A percentile compares a stretch with the other conserved stretches of the same genome.
Evolutionary conservation across 116 monocot genomes (phyloP).

Genomic region (Trichopus zeylanicus): DNA sequence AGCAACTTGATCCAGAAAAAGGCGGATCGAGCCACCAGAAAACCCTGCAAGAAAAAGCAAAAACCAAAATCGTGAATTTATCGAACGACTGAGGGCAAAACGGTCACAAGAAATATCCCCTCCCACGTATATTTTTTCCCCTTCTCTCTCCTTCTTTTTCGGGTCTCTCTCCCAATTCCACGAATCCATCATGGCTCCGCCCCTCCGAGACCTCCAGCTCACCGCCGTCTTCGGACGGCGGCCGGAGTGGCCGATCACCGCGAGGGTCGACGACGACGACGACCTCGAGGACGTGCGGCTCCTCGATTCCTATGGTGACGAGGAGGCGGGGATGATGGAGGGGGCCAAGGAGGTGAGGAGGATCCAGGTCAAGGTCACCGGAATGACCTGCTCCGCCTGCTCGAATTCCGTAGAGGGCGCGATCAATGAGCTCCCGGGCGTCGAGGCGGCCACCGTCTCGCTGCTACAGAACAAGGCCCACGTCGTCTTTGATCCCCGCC

Average conservation of each 20-base stretch:
- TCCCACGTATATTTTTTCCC: not conserved
- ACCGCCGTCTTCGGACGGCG: constrained; percentile 7
- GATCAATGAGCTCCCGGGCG: constrained; percentile 26
- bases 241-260: not conserved
- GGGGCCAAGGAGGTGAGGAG: constrained; percentile 12
- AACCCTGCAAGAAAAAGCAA: no score
- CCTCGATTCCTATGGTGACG: constrained; percentile 47
- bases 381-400: constrained; percentile 87
- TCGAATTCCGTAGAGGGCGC: constrained; percentile 57
- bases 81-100: not conserved
- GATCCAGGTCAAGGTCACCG: constrained; percentile 45
- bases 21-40: no score
- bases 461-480: constrained; percentile 60
- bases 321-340: constrained; percentile 14
- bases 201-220: constrained; percentile 25
- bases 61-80: not conserved
- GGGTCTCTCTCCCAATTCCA: not conserved
- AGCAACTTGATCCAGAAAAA: no score
- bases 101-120: not conserved
- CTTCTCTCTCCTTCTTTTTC: not conserved
- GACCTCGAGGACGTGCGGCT: constrained; percentile 18
- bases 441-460: constrained; percentile 43
- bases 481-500: constrained; percentile 40
- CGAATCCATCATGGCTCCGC: constrained; percentile 8
- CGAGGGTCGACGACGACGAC: constrained; percentile 7